phyloP scores from a whole-genome alignment of 2,329 filamentous ascomycete genomes.

The Stagonosporopsis tanaceti region DNA sequence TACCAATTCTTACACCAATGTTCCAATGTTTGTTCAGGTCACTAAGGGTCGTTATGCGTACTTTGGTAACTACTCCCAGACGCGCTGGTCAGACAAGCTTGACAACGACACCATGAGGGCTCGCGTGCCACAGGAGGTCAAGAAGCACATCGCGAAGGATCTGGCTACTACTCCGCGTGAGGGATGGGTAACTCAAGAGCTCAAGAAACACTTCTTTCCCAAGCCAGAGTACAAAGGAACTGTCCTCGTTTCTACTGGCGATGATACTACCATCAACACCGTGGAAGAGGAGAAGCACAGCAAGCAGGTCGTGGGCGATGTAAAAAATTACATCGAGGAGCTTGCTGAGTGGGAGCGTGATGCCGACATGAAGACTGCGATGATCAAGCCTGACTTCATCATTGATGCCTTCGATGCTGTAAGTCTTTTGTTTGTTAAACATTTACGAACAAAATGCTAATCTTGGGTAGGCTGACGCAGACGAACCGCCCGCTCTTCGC shows the following conservation, averaged over 20 bases:
- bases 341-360: constrained; percentile 53
- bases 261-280: constrained; percentile 24
- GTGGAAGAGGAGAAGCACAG: constrained; percentile 32
- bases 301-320: constrained; percentile 37
- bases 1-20: constrained; percentile 44
- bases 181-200: constrained; percentile 52
- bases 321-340: constrained; percentile 46
- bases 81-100: constrained; percentile 55
- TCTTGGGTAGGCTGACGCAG: constrained; percentile 46
- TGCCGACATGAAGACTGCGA: constrained; percentile 42
- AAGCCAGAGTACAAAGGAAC: constrained; percentile 52
- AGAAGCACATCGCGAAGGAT: constrained; percentile 51
- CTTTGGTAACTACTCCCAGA: constrained; percentile 57
- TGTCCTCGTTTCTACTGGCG: constrained; percentile 24
- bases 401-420: constrained; percentile 51
- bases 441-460: neutral
- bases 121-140: constrained; percentile 49
- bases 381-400: constrained; percentile 50
- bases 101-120: constrained; percentile 53
- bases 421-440: constrained; percentile 20
- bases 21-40: constrained; percentile 53
- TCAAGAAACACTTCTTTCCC: constrained; percentile 55
- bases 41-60: constrained; percentile 49
- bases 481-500: constrained; percentile 51
- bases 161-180: constrained; percentile 48